Evolutionary conservation across 345 rosid genomes (phyloP).

Genomic region (Cardamine chenopodiifolia): DNA sequence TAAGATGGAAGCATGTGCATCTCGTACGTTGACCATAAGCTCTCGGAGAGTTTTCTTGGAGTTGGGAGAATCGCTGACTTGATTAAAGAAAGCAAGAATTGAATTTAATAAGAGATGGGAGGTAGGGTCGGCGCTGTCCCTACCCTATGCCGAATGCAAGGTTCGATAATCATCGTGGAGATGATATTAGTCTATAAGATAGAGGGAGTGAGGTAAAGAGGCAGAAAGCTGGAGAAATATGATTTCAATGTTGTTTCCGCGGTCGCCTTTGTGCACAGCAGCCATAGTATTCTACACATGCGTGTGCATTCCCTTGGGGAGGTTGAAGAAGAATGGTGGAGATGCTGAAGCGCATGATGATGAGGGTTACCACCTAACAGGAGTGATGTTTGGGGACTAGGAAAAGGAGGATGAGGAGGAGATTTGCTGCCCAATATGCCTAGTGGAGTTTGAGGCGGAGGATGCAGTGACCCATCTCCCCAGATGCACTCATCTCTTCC

Average conservation of each 20-base stretch:
- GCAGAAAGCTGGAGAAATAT: conserved; percentile 42
- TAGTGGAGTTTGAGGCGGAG: conserved; percentile 54
- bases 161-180: conserved; percentile 20
- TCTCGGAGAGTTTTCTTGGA: conserved; percentile 32
- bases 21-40: conserved; percentile 38
- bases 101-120: conserved; percentile 29
- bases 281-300: conserved; percentile 59
- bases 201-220: conserved; percentile 13
- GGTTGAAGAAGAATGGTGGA: conserved; percentile 12
- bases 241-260: conserved; percentile 52
- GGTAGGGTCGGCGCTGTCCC: conserved; percentile 78
- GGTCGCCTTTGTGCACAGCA: conserved; percentile 52
- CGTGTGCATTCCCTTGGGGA: conserved; percentile 54
- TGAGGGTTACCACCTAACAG: conserved; percentile 35
- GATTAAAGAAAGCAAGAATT: conserved; percentile 15
- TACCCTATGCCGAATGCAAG: conserved; percentile 37
- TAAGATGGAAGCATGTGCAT: conserved; percentile 40
- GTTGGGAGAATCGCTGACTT: conserved; percentile 38
- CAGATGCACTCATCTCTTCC: conserved; percentile 72
- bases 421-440: conserved; percentile 71
- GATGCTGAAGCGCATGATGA: conserved; percentile 7
- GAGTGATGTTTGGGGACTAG: conserved; percentile 47
- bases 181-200: conserved; percentile 28
- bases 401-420: conserved; percentile 26
- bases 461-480: conserved; percentile 58